A percentile compares a stretch with the other conserved stretches of the same genome.
Evolutionary conservation across 768 basidiomycete species (phyloP).

Genomic region (Leccinum sublutescens): DNA sequence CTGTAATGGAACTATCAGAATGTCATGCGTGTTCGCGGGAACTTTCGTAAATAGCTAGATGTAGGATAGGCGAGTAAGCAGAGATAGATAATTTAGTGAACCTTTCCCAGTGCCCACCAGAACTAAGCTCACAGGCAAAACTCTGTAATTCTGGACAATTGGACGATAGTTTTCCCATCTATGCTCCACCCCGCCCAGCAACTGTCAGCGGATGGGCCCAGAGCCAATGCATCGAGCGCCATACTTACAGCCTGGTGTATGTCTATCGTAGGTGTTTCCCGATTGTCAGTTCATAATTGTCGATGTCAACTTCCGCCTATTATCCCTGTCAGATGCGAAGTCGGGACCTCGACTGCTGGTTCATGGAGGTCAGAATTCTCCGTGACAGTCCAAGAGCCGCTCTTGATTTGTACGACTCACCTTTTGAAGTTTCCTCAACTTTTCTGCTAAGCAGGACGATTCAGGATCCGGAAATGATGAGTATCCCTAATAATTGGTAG

Average conservation of each 20-base stretch:
- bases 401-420: background rate
- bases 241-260: background rate
- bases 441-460: background rate
- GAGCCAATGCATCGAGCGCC: background rate
- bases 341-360: background rate
- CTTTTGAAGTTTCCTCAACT: background rate
- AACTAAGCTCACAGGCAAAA: conserved; percentile 10
- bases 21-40: conserved; percentile 19
- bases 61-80: conserved; percentile 16
- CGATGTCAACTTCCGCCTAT: background rate
- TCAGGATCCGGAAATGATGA: background rate
- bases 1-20: conserved; percentile 7
- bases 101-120: conserved; percentile 18
- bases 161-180: conserved; percentile 20
- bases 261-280: background rate
- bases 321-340: background rate
- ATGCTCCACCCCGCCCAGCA: background rate
- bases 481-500: background rate
- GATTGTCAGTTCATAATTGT: background rate
- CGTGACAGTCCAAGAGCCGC: background rate
- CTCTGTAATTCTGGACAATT: conserved; percentile 15
- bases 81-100: conserved; percentile 12
- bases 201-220: background rate
- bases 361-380: background rate
- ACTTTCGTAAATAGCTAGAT: conserved; percentile 12